Evolutionary conservation across 208 protist genomes (phyloP).

Genomic region (Leishmania lainsoni): DNA sequence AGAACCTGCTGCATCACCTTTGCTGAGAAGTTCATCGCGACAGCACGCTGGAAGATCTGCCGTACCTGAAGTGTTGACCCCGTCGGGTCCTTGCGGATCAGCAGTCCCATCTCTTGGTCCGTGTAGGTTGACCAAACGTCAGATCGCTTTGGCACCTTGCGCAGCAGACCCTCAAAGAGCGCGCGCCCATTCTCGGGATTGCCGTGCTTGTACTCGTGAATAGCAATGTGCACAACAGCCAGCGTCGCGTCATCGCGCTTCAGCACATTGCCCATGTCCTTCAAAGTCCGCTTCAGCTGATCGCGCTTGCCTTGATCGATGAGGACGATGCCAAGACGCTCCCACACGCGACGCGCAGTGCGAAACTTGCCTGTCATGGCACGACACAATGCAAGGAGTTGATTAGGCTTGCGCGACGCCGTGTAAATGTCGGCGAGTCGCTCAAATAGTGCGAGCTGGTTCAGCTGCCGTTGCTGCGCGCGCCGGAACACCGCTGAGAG

Average conservation of each 20-base stretch:
- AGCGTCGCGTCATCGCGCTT: constrained; percentile 58
- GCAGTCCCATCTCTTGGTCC: constrained; percentile 85
- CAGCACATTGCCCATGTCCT: constrained; percentile 76
- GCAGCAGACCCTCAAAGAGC: constrained; percentile 90
- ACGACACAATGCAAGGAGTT: constrained; percentile 84
- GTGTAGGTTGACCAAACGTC: constrained; percentile 92
- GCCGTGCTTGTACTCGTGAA: constrained; percentile 86
- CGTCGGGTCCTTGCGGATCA: constrained; percentile 52
- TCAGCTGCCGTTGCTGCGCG: constrained; percentile 67
- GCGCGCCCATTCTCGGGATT: constrained; percentile 83
- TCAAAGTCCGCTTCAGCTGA: constrained; percentile 84
- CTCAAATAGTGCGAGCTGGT: constrained; percentile 72
- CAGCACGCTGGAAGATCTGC: constrained; percentile 79
- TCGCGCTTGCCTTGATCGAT: constrained; percentile 82
- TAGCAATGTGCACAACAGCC: constrained; percentile 75
- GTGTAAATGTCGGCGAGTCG: constrained; percentile 87
- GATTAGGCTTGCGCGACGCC: constrained; percentile 70
- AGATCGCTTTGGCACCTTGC: constrained; percentile 83
- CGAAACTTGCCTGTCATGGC: constrained; percentile 87
- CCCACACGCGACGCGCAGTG: constrained; percentile 69
- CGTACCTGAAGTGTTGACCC: constrained; percentile 59
- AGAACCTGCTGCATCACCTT: constrained; percentile 95
- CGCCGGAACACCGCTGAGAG: constrained; percentile 85
- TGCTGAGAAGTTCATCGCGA: constrained; percentile 78
- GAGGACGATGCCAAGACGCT: constrained; percentile 79